Percentiles rank a stretch among this genome's conserved stretches.
These are phyloP conservation scores for Epichloe gansuensis DNA, from an alignment of 2,329 filamentous ascomycete species.

Conservation along the genomic window DNA sequence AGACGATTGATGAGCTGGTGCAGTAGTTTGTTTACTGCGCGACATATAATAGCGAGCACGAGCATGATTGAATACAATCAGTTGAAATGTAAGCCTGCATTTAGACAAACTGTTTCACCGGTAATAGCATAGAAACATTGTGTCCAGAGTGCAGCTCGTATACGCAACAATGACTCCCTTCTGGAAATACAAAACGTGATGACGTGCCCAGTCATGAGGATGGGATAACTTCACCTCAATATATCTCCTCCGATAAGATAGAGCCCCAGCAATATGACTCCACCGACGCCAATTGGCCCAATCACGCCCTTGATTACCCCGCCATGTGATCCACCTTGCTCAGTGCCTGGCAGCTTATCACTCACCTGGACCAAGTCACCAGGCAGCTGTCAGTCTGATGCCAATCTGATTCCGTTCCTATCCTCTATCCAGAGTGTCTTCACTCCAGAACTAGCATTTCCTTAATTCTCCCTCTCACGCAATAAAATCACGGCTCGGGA, in stretches of 20 bases:
- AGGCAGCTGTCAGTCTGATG: constrained; percentile 1
- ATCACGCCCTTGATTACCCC: constrained; percentile 1
- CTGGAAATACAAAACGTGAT: neutral
- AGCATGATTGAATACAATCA: neutral
- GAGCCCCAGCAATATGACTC: neutral
- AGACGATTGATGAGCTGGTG: constrained; percentile 14
- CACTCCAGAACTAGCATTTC: too few relatives aligned
- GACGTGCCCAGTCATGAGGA: neutral
- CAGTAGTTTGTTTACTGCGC: neutral
- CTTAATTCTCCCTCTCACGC: neutral
- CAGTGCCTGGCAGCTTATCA: constrained; percentile 5
- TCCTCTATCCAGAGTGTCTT: neutral
- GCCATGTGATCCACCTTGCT: constrained; percentile 18
- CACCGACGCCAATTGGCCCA: neutral
- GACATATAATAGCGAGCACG: too few relatives aligned
- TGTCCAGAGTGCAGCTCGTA: neutral
- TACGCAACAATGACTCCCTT: neutral
- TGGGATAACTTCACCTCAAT: neutral
- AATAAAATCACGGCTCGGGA: too few relatives aligned
- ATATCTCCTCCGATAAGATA: neutral
- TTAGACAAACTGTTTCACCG: too few relatives aligned
- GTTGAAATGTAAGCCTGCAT: too few relatives aligned
- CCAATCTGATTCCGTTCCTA: neutral
- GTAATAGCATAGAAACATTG: neutral
- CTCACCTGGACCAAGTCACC: constrained; percentile 7